Base-by-base conservation (phyloP, 495 filamentous ascomycete genomes). In the Trichoderma orchidacearum region DNA sequence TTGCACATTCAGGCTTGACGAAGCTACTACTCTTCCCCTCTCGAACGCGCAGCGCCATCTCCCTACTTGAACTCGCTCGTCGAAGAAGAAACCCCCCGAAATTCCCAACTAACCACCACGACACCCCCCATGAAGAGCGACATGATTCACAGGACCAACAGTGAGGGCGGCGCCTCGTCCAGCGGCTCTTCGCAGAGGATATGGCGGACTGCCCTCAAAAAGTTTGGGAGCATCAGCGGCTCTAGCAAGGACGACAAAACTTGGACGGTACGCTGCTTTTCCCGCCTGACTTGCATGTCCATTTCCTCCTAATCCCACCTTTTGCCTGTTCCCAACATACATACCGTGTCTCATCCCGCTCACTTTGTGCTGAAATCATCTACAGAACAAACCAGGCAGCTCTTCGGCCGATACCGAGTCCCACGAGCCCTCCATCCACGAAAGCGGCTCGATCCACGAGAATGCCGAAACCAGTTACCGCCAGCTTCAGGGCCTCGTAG, bases 401-500 rank as follows among this genome's bases (percentile, higher is more conserved):
- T 9, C 41, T 11, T 48, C 41, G 2, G 18, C 15, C 21, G 41
- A 48, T 23, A 23, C 3, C 41, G 41, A 48, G 11, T 48, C 41
- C 21, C 41, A 48, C 41, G 41, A 48, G 13, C 41, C 41, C 41
- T 48, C 41, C 41, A 48, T 48, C 21, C 41, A 48, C 41, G 41
- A 48, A 48, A 45, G 17, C 31, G 28, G 27, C 48, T 50, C 56
- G 13, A 53, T 55, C 7, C 29, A 61, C 27, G 51, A 52, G 23
- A 34, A 18, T 13, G 5, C 28, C 27, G 63, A 65, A 50, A 29
- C 45, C 35, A 58, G 62, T 30, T 63, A 63, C 29, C 58, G 58
- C 4, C 64, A 65, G 30, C 59, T 70, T 35, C 60, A 56, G 5
- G 61, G 63, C 21, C 59, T 64, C 30, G 61, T 61, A 12, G 29